These are phyloP conservation scores for Zygosaccharomyces sapae DNA, from an alignment of 1,139 yeast genomes.

Conservation along the genomic window DNA sequence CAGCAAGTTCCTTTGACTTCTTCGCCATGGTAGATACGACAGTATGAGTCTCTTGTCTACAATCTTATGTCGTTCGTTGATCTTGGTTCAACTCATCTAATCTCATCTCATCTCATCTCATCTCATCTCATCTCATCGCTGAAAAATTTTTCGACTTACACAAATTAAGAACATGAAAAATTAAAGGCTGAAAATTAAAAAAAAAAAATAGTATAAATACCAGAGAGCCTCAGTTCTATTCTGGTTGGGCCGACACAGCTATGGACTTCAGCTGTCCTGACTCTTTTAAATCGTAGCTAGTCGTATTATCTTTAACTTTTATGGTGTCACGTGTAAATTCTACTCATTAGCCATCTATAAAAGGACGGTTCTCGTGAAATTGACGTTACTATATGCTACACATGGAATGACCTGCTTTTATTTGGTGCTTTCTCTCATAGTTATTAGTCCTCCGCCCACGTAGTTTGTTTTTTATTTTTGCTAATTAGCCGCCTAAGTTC, in stretches of 20 bases:
- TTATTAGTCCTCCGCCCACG: too few relatives aligned
- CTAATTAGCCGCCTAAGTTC: too few relatives aligned
- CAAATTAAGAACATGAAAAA: background rate
- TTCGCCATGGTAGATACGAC: conserved; percentile 12
- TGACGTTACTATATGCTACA: too few relatives aligned
- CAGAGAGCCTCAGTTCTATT: background rate
- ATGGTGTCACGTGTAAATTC: background rate
- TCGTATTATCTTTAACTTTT: too few relatives aligned
- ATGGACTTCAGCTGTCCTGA: too few relatives aligned
- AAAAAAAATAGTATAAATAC: background rate
- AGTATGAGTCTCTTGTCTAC: background rate
- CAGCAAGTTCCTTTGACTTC: conserved; percentile 7
- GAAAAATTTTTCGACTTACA: conserved; percentile 10
- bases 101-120: conserved; percentile 3
- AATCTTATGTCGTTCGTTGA: conserved; percentile 1
- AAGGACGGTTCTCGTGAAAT: too few relatives aligned
- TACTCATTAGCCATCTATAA: too few relatives aligned
- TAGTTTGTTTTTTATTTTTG: too few relatives aligned
- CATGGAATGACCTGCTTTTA: too few relatives aligned
- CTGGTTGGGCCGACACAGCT: too few relatives aligned
- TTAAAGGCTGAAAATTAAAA: background rate
- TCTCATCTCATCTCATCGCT: conserved; percentile 21
- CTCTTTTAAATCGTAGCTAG: too few relatives aligned
- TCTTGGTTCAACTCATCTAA: background rate
- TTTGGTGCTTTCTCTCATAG: too few relatives aligned